A percentile compares a stretch with the other conserved stretches of the same genome.
These are phyloP conservation scores for Apiosordaria backusii DNA, from an alignment of 495 filamentous ascomycete species.

Conservation along the genomic window DNA sequence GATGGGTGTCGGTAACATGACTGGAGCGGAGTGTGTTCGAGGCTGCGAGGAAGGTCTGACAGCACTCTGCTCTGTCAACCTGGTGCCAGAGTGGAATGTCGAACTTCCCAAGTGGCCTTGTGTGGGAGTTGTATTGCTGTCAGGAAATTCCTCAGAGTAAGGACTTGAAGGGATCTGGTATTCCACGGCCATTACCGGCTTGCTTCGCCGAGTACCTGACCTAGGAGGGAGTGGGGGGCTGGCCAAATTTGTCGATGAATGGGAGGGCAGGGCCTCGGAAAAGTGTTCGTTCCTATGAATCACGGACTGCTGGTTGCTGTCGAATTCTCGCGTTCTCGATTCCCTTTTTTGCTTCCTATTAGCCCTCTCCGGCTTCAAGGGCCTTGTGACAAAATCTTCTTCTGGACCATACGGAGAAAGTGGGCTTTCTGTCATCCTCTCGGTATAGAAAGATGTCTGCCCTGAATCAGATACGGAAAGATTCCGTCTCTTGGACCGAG, in stretches of 20 bases:
- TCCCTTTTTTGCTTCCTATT: neutral
- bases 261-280: neutral
- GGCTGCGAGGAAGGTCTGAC: slow-evolving; percentile 7
- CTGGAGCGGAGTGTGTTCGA: slow-evolving; percentile 17
- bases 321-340: neutral
- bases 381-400: neutral
- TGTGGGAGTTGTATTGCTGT: neutral
- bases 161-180: slow-evolving; percentile 13
- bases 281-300: neutral
- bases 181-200: neutral
- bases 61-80: slow-evolving; percentile 3
- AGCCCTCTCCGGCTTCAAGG: neutral
- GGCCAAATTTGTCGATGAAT: neutral
- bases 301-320: neutral
- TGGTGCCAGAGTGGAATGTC: slow-evolving; percentile 8
- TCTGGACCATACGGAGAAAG: neutral
- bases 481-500: slow-evolving; percentile 26
- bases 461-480: neutral
- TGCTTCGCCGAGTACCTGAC: neutral
- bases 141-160: slow-evolving; percentile 13
- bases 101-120: no score
- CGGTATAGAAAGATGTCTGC: neutral
- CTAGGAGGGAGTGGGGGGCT: slow-evolving; percentile 2
- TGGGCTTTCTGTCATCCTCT: neutral
- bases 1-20: neutral